These are phyloP conservation scores for Mycena belliarum DNA, from an alignment of 768 basidiomycete species.

Conservation along the genomic window DNA sequence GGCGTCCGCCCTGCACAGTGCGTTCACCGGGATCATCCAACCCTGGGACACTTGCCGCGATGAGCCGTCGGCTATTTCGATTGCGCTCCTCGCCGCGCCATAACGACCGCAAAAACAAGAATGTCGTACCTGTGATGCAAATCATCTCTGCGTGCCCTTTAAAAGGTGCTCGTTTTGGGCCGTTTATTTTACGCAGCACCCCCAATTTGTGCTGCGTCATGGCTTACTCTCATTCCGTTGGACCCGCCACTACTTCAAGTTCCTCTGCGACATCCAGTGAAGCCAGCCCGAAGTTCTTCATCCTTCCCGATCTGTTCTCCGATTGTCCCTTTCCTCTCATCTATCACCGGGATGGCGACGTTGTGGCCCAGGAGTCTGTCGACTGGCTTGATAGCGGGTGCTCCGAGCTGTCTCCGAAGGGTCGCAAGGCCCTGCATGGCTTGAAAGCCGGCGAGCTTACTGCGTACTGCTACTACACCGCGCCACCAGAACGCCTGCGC, in stretches of 20 bases:
- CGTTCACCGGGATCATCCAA: background rate
- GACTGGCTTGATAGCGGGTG: slow-evolving; percentile 52
- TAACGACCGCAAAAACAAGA: slow-evolving; percentile 2
- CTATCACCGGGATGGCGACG: slow-evolving; percentile 48
- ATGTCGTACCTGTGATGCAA: slow-evolving; percentile 11
- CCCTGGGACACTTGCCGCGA: background rate
- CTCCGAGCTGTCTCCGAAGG: slow-evolving; percentile 45
- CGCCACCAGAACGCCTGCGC: slow-evolving; percentile 57
- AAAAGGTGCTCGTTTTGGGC: background rate
- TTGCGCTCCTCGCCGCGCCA: background rate
- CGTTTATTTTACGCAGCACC: background rate
- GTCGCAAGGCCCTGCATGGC: slow-evolving; percentile 50
- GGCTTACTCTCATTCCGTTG: background rate
- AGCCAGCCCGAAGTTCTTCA: slow-evolving; percentile 35
- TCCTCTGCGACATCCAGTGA: background rate
- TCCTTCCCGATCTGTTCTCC: slow-evolving; percentile 56
- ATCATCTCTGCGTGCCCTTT: slow-evolving; percentile 2
- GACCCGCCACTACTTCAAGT: background rate
- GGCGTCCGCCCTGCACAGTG: background rate
- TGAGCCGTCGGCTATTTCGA: slow-evolving; percentile 7
- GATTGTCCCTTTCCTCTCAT: slow-evolving; percentile 49
- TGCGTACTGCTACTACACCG: slow-evolving; percentile 61
- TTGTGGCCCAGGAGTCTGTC: slow-evolving; percentile 47
- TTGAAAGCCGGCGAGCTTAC: slow-evolving; percentile 69
- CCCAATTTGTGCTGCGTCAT: background rate